phyloP scores from a whole-genome alignment of 2,329 filamentous ascomycete genomes.

The Graphilbum sp. region DNA sequence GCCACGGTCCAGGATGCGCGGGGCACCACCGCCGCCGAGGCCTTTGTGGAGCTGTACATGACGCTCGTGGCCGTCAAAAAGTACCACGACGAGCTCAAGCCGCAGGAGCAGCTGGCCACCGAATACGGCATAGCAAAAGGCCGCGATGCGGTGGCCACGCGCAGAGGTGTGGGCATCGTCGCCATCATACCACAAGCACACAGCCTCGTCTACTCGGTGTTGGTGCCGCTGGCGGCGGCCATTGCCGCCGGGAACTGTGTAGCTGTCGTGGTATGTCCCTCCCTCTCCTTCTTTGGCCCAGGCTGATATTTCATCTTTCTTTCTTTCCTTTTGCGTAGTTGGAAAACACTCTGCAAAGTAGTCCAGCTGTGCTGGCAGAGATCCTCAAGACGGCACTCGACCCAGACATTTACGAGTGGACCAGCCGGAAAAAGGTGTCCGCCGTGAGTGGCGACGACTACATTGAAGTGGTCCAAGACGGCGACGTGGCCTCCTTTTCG shows the following conservation, averaged over 20 bases:
- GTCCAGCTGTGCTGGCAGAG: slow-evolving; percentile 8
- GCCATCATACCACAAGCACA: slow-evolving; percentile 16
- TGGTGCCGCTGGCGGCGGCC: slow-evolving; percentile 17
- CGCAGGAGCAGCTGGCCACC: slow-evolving; percentile 12
- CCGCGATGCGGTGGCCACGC: slow-evolving; percentile 11
- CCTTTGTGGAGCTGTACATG: slow-evolving; percentile 16
- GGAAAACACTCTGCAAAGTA: slow-evolving; percentile 5
- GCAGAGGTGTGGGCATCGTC: slow-evolving; percentile 14
- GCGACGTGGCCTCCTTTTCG: too few species aligned
- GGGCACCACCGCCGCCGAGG: slow-evolving; percentile 15
- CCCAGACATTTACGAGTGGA: too few species aligned
- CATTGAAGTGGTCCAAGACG: too few species aligned
- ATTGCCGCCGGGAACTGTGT: slow-evolving; percentile 21
- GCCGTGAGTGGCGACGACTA: too few species aligned
- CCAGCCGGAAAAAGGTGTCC: too few species aligned
- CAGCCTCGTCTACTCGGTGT: slow-evolving; percentile 16
- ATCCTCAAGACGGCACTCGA: too few species aligned
- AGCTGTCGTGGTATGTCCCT: slow-evolving; percentile 14
- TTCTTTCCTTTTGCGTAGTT: too few species aligned
- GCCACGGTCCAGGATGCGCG: slow-evolving; percentile 18
- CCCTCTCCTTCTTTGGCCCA: too few species aligned
- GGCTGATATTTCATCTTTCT: too few species aligned
- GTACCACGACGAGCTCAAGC: slow-evolving; percentile 13
- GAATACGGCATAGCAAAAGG: slow-evolving; percentile 16
- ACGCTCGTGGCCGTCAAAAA: slow-evolving; percentile 15